Evolutionary conservation across 1,284 basidiomycete genomes (phyloP).

Genomic region (Taiwanofungus camphoratus): DNA sequence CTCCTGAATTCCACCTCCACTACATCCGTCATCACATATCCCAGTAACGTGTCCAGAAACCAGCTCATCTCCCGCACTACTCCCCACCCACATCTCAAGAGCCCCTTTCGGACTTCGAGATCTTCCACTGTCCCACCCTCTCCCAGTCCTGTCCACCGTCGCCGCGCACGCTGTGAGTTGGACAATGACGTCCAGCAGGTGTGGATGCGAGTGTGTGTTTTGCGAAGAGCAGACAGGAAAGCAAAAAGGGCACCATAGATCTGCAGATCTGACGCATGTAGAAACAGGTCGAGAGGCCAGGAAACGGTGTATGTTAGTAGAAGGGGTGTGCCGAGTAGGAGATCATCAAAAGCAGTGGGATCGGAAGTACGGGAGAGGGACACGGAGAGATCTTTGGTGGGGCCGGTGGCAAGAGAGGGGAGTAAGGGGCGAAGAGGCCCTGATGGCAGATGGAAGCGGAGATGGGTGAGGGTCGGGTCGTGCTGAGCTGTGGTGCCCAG

Average conservation of each 20-base stretch:
- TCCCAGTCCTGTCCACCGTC: constrained; percentile 80
- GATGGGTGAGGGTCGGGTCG: constrained; percentile 62
- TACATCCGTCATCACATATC: constrained; percentile 87
- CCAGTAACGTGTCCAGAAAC: constrained; percentile 80
- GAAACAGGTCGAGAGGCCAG: constrained; percentile 89
- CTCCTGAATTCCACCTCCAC: constrained; percentile 78
- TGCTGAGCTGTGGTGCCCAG: constrained; percentile 81
- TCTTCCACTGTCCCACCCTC: constrained; percentile 80
- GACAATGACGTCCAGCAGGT: constrained; percentile 80
- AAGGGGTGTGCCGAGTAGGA: constrained; percentile 75
- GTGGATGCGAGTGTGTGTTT: constrained; percentile 76
- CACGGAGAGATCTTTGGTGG: constrained; percentile 27
- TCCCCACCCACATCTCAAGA: constrained; percentile 81
- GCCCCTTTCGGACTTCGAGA: constrained; percentile 51
- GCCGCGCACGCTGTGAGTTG: constrained; percentile 73
- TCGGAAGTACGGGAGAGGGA: constrained; percentile 31
- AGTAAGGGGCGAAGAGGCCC: constrained; percentile 76
- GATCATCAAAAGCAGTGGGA: constrained; percentile 58
- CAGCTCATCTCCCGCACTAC: constrained; percentile 83
- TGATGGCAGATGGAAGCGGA: constrained; percentile 70
- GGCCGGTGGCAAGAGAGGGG: constrained; percentile 50
- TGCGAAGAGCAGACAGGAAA: constrained; percentile 78
- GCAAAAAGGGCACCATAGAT: constrained; percentile 77
- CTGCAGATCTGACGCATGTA: constrained; percentile 68
- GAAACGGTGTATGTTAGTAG: constrained; percentile 62